Evolutionary conservation across 2,329 filamentous ascomycete species (phyloP).

Genomic region (Stemphylium lycopersici): DNA sequence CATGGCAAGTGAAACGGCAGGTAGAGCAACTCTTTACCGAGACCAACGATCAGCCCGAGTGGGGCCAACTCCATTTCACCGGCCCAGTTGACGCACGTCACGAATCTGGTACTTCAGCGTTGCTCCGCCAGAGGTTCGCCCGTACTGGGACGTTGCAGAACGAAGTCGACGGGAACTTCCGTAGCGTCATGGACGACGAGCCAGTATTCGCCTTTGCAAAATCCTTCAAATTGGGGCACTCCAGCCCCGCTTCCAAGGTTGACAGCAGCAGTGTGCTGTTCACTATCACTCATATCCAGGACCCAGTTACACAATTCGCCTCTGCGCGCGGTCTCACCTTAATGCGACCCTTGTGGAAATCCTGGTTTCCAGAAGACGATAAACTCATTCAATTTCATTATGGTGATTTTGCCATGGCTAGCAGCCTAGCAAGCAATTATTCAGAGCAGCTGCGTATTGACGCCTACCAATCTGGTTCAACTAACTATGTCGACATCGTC

Average conservation of each 20-base stretch:
- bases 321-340: conserved; percentile 74
- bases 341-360: conserved; percentile 82
- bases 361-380: conserved; percentile 69
- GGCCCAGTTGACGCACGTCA: conserved; percentile 71
- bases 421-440: conserved; percentile 71
- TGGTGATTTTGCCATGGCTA: conserved; percentile 70
- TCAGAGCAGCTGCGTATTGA: conserved; percentile 72
- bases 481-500: conserved; percentile 78
- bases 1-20: conserved; percentile 67
- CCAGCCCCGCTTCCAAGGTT: conserved; percentile 6
- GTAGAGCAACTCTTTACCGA: conserved; percentile 76
- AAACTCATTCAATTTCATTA: conserved; percentile 79
- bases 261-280: conserved; percentile 64
- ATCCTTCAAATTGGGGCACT: conserved; percentile 41
- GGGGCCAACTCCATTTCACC: conserved; percentile 81
- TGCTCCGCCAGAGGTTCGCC: conserved; percentile 72
- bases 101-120: conserved; percentile 71
- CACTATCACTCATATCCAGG: conserved; percentile 77
- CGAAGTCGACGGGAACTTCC: conserved; percentile 68
- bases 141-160: conserved; percentile 70
- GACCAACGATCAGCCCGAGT: conserved; percentile 74
- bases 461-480: conserved; percentile 74
- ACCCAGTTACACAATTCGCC: conserved; percentile 80
- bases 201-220: conserved; percentile 77
- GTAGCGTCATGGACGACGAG: conserved; percentile 75